Base-by-base conservation (phyloP, 495 filamentous ascomycete species). In the Choiromyces venosus region DNA sequence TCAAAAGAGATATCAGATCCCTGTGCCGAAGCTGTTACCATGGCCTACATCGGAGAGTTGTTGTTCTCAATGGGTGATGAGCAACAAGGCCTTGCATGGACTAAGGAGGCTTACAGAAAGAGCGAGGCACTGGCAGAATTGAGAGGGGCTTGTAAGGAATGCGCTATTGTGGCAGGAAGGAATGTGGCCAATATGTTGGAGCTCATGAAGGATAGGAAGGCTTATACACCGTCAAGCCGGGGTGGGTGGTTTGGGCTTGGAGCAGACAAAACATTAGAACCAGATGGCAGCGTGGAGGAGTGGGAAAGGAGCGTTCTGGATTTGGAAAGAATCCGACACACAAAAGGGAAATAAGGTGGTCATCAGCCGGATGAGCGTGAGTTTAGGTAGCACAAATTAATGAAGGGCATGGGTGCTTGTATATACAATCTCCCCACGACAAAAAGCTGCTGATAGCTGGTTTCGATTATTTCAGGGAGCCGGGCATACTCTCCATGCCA, bases 1-100 rank as follows among this genome's bases (percentile, higher is more conserved):
- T 92, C 40, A 6, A 61, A 73, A 40, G 71, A 37, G 66, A 5
- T 65, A 4, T 37, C 83, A 84, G 89, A 91, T 69, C 83, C 86
- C 38, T 97, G 95, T 85, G 91, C 93, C 68, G 92, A 97, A 81
- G 93, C 93, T 4, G 91, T 87, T 8, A 83, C 97, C 4, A 91
- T 93, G 89, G 86, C 91, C 29, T 93, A 97, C 82, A 93, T 99
- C 71, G 96, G 94, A 70, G 95, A 99, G 84, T 93, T 98, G 74
- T 83, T 99, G 66, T 98, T 91, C 84, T 87, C 93, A 1, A 77
- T 74, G 35, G 75, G 81, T 37, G 78, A 80, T 46, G 85, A 85
- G 40, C 87, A 90, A 64, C 87, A 89, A 70, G 93, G 92, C 0
- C 85, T 97, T 12, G 87, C 87, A 69, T 97, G 94, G 93, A 95